Evolutionary conservation across 2,329 filamentous ascomycete species (phyloP), one percentile per base, ranked within the genome.

Genomic region (Fusarium dlaminii): DNA sequence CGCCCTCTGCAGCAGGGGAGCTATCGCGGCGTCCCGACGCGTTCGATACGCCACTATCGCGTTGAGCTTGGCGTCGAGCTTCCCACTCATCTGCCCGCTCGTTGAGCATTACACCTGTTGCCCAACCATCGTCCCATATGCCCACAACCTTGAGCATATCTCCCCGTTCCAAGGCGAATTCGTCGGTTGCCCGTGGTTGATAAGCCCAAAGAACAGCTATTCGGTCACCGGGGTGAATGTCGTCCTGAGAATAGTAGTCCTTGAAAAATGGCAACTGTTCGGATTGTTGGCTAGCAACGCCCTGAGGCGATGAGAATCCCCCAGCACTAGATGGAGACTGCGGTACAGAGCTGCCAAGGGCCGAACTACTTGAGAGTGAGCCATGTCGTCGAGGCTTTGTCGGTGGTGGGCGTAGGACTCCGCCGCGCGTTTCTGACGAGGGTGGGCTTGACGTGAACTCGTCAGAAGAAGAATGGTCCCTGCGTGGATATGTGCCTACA

Each of bases 101-200:
- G 61, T 92, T 88, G 63, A 97, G 85, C 80, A 97, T 88, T 63
- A 98, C 89, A 78, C 96, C 96, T 3, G 96, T 99, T 17, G 96
- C 96, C 96, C 96, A 99, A 52, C 96, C 96, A 81, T 99, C 96
- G 79, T 99, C 96, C 96, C 96, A 99, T 75, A 99, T 99, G 71
- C 96, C 96, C 37, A 98, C 93, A 20, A 99, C 92, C 85, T 98
- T 98, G 79, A 99, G 89, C 95, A 99, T 98, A 80, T 99, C 96
- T 61, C 96, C 96, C 66, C 96, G 91, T 79, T 98, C 96, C 42
- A 99, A 87, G 43, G 94, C 88, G 80, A 98, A 98, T 80, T 99
- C 96, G 79, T 99, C 96, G 36, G 91, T 90, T 9, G 96, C 96
- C 39, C 96, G 93, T 39, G 96, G 96, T 78, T 98, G 94, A 82